Percentiles rank a stretch among this genome's conserved stretches.
Evolutionary conservation across 2,329 filamentous ascomycete species (phyloP).

Genomic region (Aspergillus ustus): DNA sequence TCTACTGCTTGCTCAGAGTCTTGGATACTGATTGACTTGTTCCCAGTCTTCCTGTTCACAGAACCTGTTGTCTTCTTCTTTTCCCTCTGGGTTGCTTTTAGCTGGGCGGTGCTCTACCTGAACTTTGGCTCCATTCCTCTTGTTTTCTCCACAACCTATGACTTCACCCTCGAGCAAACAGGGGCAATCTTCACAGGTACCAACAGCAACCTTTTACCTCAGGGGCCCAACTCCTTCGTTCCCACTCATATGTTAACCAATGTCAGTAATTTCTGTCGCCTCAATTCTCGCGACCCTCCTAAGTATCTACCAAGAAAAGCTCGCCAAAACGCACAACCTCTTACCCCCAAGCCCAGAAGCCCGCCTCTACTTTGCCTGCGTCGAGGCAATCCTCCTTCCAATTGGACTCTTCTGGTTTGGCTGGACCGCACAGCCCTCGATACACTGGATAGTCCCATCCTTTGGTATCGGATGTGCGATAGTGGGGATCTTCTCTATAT

Average conservation of each 20-base stretch:
- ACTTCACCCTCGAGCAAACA: constrained; percentile 68
- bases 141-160: constrained; percentile 71
- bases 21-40: neutral
- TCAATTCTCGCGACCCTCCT: constrained; percentile 68
- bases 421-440: constrained; percentile 65
- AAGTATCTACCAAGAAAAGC: constrained; percentile 71
- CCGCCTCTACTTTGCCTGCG: constrained; percentile 80
- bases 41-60: constrained; percentile 57
- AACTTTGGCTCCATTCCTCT: constrained; percentile 80
- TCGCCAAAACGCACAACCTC: constrained; percentile 55
- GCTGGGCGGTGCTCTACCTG: constrained; percentile 89
- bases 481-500: constrained; percentile 84
- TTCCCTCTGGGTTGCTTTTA: constrained; percentile 85
- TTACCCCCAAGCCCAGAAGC: constrained; percentile 65
- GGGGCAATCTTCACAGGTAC: constrained; percentile 70
- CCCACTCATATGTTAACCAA: too few relatives aligned
- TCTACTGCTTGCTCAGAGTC: constrained; percentile 6
- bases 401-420: constrained; percentile 81
- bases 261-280: constrained; percentile 68
- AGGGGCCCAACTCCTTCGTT: too few relatives aligned
- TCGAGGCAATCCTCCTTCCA: constrained; percentile 75
- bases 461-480: constrained; percentile 74
- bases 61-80: constrained; percentile 73
- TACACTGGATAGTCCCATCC: constrained; percentile 74
- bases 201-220: neutral